A percentile compares a stretch with the other conserved stretches of the same genome.
phyloP scores from a whole-genome alignment of 495 filamentous ascomycete species.

The Aspergillus taichungensis region DNA sequence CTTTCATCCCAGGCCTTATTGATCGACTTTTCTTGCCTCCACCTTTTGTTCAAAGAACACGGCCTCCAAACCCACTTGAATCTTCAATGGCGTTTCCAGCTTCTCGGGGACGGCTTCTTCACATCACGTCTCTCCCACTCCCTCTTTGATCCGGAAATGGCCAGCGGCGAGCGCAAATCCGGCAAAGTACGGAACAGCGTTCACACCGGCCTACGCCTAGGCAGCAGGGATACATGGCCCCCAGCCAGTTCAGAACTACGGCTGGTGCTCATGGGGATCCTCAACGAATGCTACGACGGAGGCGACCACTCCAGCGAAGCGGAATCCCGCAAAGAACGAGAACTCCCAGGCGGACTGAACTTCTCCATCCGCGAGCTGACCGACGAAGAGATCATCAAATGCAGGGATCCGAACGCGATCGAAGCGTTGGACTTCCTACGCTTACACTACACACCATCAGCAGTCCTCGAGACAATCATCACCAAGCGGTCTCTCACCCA shows the following conservation, averaged over 20 bases:
- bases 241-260: slow-evolving; percentile 88
- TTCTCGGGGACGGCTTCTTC: slow-evolving; percentile 80
- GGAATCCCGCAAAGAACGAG: slow-evolving; percentile 27
- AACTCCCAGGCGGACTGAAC: slow-evolving; percentile 71
- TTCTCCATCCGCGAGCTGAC: slow-evolving; percentile 81
- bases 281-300: slow-evolving; percentile 62
- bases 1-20: slow-evolving; percentile 65
- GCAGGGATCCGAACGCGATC: slow-evolving; percentile 68
- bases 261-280: slow-evolving; percentile 76
- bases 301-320: slow-evolving; percentile 13
- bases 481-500: slow-evolving; percentile 56
- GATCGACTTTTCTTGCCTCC: slow-evolving; percentile 68
- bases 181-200: slow-evolving; percentile 61
- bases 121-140: slow-evolving; percentile 68
- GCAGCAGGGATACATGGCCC: slow-evolving; percentile 73
- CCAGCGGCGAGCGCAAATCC: slow-evolving; percentile 61
- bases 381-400: slow-evolving; percentile 63
- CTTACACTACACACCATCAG: slow-evolving; percentile 73
- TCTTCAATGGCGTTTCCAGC: slow-evolving; percentile 69
- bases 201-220: slow-evolving; percentile 71
- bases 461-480: slow-evolving; percentile 63
- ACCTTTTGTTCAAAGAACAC: slow-evolving; percentile 69
- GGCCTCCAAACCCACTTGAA: slow-evolving; percentile 64
- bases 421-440: slow-evolving; percentile 87
- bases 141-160: slow-evolving; percentile 79